Conservation (phyloP, 495 filamentous ascomycete species). For the Penicillium salamii region DNA sequence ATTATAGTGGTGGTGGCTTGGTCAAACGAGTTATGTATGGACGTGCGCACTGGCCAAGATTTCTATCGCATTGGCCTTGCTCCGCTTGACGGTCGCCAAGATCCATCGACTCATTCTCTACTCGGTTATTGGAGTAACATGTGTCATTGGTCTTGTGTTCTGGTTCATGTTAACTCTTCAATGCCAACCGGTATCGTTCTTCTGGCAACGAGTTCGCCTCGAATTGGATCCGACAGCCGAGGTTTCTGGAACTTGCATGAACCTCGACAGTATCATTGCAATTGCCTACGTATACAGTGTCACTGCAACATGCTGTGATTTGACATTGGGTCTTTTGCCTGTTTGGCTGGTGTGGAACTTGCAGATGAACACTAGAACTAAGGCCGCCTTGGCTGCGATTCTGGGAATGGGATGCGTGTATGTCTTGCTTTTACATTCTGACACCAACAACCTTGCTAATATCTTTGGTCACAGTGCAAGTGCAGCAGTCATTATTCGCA, state of each 20-base stretch:
- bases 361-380: conserved; percentile 37
- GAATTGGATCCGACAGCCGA: not conserved
- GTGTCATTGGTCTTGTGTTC: conserved; percentile 29
- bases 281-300: conserved; percentile 45
- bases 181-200: conserved; percentile 39
- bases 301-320: conserved; percentile 38
- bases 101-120: conserved; percentile 29
- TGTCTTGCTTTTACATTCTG: conserved; percentile 22
- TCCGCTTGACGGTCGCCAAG: conserved; percentile 34
- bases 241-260: conserved; percentile 31
- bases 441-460: not conserved
- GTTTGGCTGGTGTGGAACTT: conserved; percentile 36
- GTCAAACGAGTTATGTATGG: conserved; percentile 36
- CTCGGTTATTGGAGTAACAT: conserved; percentile 27
- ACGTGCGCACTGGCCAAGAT: conserved; percentile 34
- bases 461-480: conserved; percentile 24
- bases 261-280: conserved; percentile 24
- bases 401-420: conserved; percentile 43
- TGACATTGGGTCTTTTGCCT: conserved; percentile 38
- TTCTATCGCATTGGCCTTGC: conserved; percentile 40
- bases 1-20: conserved; percentile 42
- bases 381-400: conserved; percentile 36
- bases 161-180: conserved; percentile 41
- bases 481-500: conserved; percentile 38
- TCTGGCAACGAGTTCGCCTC: conserved; percentile 33